phyloP scores from a whole-genome alignment of 495 filamentous ascomycete genomes.

The Penicillium coprophilum region DNA sequence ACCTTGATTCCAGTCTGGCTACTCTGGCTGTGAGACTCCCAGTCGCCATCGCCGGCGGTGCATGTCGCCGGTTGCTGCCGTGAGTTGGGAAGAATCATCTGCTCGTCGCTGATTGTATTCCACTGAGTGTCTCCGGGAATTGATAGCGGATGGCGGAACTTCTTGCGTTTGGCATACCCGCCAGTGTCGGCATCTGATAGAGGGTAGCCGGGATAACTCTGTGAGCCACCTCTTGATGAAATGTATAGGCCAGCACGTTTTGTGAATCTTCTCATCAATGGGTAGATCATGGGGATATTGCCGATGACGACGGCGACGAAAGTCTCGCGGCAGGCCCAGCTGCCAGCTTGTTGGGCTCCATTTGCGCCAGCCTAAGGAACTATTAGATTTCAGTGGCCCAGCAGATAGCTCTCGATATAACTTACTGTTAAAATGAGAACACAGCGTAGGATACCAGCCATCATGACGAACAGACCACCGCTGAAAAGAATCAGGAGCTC shows the following conservation, averaged over 20 bases:
- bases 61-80: constrained; percentile 31
- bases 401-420: background rate
- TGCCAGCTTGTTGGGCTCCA: constrained; percentile 54
- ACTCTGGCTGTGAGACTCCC: constrained; percentile 27
- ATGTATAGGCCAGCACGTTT: constrained; percentile 35
- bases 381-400: background rate
- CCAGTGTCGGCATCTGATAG: constrained; percentile 28
- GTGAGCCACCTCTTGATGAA: constrained; percentile 17
- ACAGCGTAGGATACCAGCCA: constrained; percentile 59
- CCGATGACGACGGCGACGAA: constrained; percentile 60
- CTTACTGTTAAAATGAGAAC: constrained; percentile 54
- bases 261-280: constrained; percentile 43
- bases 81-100: constrained; percentile 36
- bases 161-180: constrained; percentile 29
- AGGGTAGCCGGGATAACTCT: constrained; percentile 30
- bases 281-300: constrained; percentile 62
- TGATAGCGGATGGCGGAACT: constrained; percentile 42
- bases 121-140: constrained; percentile 40
- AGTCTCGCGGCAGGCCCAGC: constrained; percentile 63
- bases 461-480: constrained; percentile 59
- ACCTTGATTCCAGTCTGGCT: constrained; percentile 33
- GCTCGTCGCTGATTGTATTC: constrained; percentile 42
- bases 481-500: constrained; percentile 58
- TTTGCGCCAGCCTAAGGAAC: constrained; percentile 42
- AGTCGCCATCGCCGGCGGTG: constrained; percentile 24